Evolutionary conservation across 2,329 filamentous ascomycete genomes (phyloP).

Genomic region (Colletotrichum zoysiae): DNA sequence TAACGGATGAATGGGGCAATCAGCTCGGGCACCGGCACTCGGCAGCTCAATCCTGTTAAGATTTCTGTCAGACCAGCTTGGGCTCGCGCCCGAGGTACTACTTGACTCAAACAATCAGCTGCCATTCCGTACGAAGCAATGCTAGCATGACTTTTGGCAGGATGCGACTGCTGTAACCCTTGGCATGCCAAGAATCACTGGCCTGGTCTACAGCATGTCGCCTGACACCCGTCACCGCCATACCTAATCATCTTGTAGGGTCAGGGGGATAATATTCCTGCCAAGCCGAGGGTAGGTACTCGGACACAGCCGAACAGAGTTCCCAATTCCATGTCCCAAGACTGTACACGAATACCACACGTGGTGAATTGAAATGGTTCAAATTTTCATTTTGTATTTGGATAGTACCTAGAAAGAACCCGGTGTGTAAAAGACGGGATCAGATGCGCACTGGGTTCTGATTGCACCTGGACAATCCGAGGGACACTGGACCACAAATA

Average conservation of each 20-base stretch:
- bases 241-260: too few species aligned
- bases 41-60: not conserved
- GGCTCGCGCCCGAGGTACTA: not conserved
- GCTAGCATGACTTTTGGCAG: not conserved
- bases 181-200: conserved; percentile 5
- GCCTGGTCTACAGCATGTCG: not conserved
- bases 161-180: not conserved
- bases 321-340: not conserved
- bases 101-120: not conserved
- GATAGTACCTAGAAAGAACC: not conserved
- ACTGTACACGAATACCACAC: not conserved
- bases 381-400: conserved; percentile 10
- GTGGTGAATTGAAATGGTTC: not conserved
- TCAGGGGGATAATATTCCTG: not conserved
- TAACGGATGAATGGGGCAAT: not conserved
- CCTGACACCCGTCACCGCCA: not conserved
- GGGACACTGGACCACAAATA: not conserved
- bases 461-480: not conserved
- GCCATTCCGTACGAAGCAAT: not conserved
- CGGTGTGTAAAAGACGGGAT: not conserved
- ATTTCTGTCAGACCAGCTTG: not conserved
- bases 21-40: not conserved
- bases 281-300: conserved; percentile 11
- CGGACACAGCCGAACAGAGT: not conserved
- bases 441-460: not conserved